Conservation (phyloP, 2,329 filamentous ascomycete genomes). For the Monilinia fructicola region DNA sequence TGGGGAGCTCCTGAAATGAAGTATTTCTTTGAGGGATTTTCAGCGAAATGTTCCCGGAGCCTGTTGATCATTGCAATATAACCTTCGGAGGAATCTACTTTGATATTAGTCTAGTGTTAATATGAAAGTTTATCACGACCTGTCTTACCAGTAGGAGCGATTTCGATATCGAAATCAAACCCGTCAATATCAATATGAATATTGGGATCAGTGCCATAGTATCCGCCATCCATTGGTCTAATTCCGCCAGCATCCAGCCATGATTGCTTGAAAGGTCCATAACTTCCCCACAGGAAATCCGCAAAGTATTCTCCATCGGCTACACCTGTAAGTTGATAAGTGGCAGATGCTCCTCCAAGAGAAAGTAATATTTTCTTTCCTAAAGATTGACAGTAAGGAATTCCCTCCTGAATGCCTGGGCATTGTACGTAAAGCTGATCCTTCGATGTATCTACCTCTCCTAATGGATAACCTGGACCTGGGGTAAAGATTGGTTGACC, state of each 20-base stretch:
- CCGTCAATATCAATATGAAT: slow-evolving; percentile 39
- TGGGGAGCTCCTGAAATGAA: slow-evolving; percentile 40
- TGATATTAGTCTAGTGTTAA: slow-evolving; percentile 21
- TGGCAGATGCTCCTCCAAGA: slow-evolving; percentile 40
- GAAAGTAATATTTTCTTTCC: slow-evolving; percentile 47
- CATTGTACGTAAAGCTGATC: slow-evolving; percentile 42
- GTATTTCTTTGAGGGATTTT: slow-evolving; percentile 35
- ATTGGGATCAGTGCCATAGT: slow-evolving; percentile 19
- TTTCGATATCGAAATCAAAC: slow-evolving; percentile 42
- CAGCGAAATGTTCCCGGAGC: slow-evolving; percentile 35
- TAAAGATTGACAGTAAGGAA: slow-evolving; percentile 44
- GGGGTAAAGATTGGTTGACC: slow-evolving; percentile 40
- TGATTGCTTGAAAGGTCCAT: slow-evolving; percentile 42
- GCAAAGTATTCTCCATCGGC: slow-evolving; percentile 43
- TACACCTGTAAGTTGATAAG: slow-evolving; percentile 43
- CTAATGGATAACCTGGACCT: slow-evolving; percentile 32
- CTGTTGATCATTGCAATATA: slow-evolving; percentile 37
- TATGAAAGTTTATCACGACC: background rate
- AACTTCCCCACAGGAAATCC: slow-evolving; percentile 45
- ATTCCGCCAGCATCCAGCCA: slow-evolving; percentile 40
- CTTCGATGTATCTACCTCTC: slow-evolving; percentile 38
- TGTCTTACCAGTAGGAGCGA: slow-evolving; percentile 28
- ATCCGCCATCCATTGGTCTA: slow-evolving; percentile 36
- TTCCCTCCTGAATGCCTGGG: slow-evolving; percentile 41
- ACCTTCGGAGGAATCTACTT: slow-evolving; percentile 32